A percentile compares a stretch with the other conserved stretches of the same genome.
Conservation (phyloP, 2,329 filamentous ascomycete species). For the Dothistroma pini region DNA sequence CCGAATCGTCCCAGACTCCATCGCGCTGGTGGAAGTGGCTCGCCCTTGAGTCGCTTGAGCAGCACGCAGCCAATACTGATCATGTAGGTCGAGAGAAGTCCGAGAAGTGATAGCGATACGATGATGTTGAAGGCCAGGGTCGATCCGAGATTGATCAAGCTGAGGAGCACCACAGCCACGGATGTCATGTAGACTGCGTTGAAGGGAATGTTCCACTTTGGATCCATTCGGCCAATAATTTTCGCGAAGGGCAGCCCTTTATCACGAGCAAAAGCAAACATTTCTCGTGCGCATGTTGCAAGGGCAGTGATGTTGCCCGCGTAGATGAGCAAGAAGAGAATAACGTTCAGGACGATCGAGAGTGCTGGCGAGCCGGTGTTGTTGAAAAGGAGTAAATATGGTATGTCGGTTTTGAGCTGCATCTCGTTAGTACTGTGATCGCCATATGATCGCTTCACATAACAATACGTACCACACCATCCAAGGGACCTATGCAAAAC, state of each 20-base stretch:
- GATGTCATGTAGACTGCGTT: slow-evolving; percentile 36
- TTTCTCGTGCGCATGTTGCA: slow-evolving; percentile 42
- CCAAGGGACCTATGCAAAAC: slow-evolving; percentile 32
- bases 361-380: slow-evolving; percentile 24
- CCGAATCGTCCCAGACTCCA: slow-evolving; percentile 29
- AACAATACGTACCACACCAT: slow-evolving; percentile 22
- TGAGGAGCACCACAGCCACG: slow-evolving; percentile 31
- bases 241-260: slow-evolving; percentile 35
- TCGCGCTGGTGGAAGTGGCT: slow-evolving; percentile 26
- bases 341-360: slow-evolving; percentile 26
- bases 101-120: slow-evolving; percentile 35
- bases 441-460: not conserved
- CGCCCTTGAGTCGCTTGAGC: slow-evolving; percentile 22
- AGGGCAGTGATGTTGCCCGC: slow-evolving; percentile 35
- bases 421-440: not conserved
- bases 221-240: slow-evolving; percentile 30
- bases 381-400: slow-evolving; percentile 30
- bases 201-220: slow-evolving; percentile 34
- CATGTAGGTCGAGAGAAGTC: slow-evolving; percentile 37
- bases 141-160: slow-evolving; percentile 37
- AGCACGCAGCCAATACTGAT: slow-evolving; percentile 36
- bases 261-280: slow-evolving; percentile 44
- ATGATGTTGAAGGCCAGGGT: slow-evolving; percentile 38
- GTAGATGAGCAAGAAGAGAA: slow-evolving; percentile 29
- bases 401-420: slow-evolving; percentile 20